Conservation (phyloP, 1,139 yeast genomes). For the Sugiyamaella paludigena region DNA sequence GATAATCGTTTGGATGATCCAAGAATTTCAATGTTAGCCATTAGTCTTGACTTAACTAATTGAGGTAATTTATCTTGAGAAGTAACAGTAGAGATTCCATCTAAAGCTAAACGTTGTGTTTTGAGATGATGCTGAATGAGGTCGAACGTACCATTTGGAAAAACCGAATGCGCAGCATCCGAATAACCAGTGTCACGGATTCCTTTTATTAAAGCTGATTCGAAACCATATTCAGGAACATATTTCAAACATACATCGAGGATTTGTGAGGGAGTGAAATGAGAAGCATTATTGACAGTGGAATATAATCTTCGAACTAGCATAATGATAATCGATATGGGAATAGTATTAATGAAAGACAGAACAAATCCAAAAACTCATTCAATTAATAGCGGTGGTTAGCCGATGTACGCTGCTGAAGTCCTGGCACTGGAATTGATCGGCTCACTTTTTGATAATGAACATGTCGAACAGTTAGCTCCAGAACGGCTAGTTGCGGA, state of each 20-base stretch:
- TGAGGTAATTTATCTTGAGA: conserved; percentile 9
- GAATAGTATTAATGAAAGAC: too few species aligned
- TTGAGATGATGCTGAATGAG: conserved; percentile 63
- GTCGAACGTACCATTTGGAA: conserved; percentile 58
- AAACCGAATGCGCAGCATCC: conserved; percentile 63
- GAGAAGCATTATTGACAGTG: conserved; percentile 1
- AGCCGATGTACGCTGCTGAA: too few species aligned
- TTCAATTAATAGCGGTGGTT: too few species aligned
- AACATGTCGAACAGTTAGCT: too few species aligned
- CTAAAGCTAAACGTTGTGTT: conserved; percentile 41
- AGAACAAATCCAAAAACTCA: too few species aligned
- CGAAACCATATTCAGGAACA: conserved; percentile 74
- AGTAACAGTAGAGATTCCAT: conserved; percentile 12
- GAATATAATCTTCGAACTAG: conserved; percentile 11
- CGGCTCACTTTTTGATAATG: too few species aligned
- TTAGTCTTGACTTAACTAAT: conserved; percentile 59
- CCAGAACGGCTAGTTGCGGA: too few species aligned
- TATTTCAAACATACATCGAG: conserved; percentile 47
- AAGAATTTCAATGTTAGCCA: conserved; percentile 54
- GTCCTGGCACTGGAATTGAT: too few species aligned
- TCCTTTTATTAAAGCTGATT: conserved; percentile 58
- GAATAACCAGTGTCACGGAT: conserved; percentile 59
- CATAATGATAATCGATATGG: too few species aligned
- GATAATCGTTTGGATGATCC: conserved; percentile 31
- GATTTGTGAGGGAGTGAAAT: conserved; percentile 34